Percentiles rank a stretch among this genome's conserved stretches.
Evolutionary conservation across 2,329 filamentous ascomycete genomes (phyloP).

Genomic region (Fusarium albosuccineum): DNA sequence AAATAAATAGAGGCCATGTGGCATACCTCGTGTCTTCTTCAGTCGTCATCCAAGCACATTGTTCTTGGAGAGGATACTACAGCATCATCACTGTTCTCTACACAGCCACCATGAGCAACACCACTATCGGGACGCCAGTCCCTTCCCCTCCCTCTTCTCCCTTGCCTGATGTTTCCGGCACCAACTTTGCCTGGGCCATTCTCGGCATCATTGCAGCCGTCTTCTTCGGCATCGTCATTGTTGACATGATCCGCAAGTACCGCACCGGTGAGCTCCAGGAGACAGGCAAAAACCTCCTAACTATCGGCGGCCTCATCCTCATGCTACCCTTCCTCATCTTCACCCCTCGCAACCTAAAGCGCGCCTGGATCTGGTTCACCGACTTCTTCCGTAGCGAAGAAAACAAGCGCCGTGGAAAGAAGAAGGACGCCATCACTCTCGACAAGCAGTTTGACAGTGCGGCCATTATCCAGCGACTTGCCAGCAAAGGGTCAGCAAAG

Average conservation of each 20-base stretch:
- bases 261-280: constrained; percentile 30
- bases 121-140: too few relatives aligned
- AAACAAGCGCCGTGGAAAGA: constrained; percentile 12
- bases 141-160: neutral
- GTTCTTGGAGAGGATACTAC: too few relatives aligned
- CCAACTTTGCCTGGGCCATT: constrained; percentile 20
- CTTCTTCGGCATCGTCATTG: constrained; percentile 22
- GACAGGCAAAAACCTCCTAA: neutral
- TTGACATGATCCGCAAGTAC: constrained; percentile 29
- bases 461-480: constrained; percentile 15
- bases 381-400: constrained; percentile 31
- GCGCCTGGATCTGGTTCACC: constrained; percentile 15
- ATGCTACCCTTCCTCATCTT: constrained; percentile 19
- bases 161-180: too few relatives aligned
- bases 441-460: constrained; percentile 1
- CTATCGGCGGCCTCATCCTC: neutral
- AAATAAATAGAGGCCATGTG: too few relatives aligned
- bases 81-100: too few relatives aligned
- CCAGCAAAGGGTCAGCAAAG: neutral
- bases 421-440: neutral
- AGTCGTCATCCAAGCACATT: too few relatives aligned
- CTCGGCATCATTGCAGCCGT: constrained; percentile 12
- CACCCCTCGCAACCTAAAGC: constrained; percentile 5
- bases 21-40: too few relatives aligned
- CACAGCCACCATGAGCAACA: too few relatives aligned